Conservation (phyloP, 306 rosid genomes). For the Leucaena leucocephala region DNA sequence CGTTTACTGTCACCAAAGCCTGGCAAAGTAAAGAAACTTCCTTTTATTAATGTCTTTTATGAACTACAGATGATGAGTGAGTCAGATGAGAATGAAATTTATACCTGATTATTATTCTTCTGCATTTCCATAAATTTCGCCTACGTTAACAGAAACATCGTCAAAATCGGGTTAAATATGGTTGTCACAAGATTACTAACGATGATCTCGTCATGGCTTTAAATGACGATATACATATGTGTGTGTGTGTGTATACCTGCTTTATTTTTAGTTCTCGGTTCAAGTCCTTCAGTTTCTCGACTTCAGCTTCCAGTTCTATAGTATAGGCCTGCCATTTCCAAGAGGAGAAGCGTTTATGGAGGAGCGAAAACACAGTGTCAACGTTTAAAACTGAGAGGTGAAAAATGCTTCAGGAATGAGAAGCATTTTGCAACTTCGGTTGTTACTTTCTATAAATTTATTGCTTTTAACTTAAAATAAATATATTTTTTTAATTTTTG, state of each 20-base stretch:
- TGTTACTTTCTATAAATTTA: background rate
- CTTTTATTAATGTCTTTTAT: background rate
- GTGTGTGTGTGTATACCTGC: constrained; percentile 49
- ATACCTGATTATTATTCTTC: constrained; percentile 63
- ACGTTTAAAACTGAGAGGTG: background rate
- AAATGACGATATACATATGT: background rate
- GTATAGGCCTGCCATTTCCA: constrained; percentile 82
- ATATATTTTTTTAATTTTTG: too few relatives aligned
- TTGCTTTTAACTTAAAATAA: too few relatives aligned
- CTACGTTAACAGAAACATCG: constrained; percentile 51
- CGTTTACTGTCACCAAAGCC: constrained; percentile 50
- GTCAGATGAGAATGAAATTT: background rate
- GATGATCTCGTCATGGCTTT: background rate
- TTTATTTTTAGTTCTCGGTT: constrained; percentile 74
- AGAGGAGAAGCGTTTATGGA: background rate
- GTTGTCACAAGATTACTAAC: background rate
- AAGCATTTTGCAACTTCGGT: too few relatives aligned
- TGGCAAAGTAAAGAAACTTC: constrained; percentile 35
- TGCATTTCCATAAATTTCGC: constrained; percentile 65
- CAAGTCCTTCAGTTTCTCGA: constrained; percentile 71
- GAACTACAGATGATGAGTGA: background rate
- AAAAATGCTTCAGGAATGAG: background rate
- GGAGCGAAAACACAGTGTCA: background rate
- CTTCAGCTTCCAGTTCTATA: constrained; percentile 86
- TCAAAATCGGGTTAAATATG: constrained; percentile 25